These are phyloP conservation scores for Stereum hirsutum DNA, from an alignment of 1,284 basidiomycete genomes.

Conservation along the genomic window DNA sequence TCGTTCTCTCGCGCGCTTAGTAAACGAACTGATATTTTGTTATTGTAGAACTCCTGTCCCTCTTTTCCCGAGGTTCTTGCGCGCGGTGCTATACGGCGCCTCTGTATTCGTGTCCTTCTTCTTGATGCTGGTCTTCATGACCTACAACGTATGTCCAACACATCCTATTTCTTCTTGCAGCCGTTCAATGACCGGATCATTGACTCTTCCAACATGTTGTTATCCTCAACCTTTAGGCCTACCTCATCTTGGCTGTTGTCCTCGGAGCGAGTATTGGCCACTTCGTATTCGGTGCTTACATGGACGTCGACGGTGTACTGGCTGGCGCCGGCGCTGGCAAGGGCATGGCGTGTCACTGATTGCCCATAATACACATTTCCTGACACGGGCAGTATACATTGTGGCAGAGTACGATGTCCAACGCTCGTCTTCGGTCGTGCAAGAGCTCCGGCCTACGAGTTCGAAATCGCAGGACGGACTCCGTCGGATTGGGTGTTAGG, in stretches of 20 bases:
- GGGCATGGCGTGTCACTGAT: conserved; percentile 50
- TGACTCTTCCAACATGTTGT: not conserved
- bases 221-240: conserved; percentile 43
- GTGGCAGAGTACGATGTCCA: too few relatives aligned
- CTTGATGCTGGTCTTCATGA: conserved; percentile 86
- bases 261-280: conserved; percentile 66
- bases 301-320: conserved; percentile 51
- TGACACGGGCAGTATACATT: too few relatives aligned
- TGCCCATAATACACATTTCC: conserved; percentile 3
- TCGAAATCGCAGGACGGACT: too few relatives aligned
- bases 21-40: conserved; percentile 1
- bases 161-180: not conserved
- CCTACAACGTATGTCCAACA: conserved; percentile 59
- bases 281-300: conserved; percentile 53
- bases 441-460: too few relatives aligned
- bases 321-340: conserved; percentile 33
- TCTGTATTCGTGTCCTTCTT: conserved; percentile 74
- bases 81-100: conserved; percentile 57
- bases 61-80: conserved; percentile 35
- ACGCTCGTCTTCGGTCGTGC: too few relatives aligned
- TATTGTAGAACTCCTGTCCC: conserved; percentile 38
- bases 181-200: too few relatives aligned
- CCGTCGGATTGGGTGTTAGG: too few relatives aligned
- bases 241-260: conserved; percentile 68
- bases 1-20: too few relatives aligned